Evolutionary conservation across 495 filamentous ascomycete genomes (phyloP), one percentile per base, ranked within the genome.

Genomic region (Penicillium parvum): DNA sequence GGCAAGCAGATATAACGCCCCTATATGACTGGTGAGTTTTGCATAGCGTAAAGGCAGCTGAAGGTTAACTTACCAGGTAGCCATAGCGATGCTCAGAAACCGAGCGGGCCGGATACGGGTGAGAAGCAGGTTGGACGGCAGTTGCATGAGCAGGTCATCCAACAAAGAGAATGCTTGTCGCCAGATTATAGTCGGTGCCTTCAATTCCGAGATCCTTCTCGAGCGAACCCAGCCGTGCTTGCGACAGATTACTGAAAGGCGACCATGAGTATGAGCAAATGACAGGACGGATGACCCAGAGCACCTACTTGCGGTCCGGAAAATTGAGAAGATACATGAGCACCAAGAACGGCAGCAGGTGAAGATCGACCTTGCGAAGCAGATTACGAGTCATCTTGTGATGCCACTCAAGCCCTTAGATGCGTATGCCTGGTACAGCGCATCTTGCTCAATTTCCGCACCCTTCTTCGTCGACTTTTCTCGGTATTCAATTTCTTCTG

Each of bases 311-410:
- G 30, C 86, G 75, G 62, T 90, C 86, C 49, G 90, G 66, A 60
- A 88, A 91, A 55, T 90, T 90, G 53, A 90, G 61, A 48, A 90
- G 81, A 57, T 90, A 88, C 79, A 85, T 84, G 15, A 85, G 21
- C 28, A 83, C 70, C 26, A 85, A 56, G 53, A 79, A 75, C 3
- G 83, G 82, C 40, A 87, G 60, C 1, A 73, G 57, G 35, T 79
- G 62, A 0, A 73, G 38, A 52, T 86, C 84, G 10, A 86, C 80
- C 55, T 83, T 86, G 20, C 75, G 66, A 37, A 74, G 64, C 26
- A 86, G 63, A 45, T 39, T 40, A 1, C 48, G 30, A 28, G 57
- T 63, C 58, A 69, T 65, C 18, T 47, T 39, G 23, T 52, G 57
- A 46, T 74, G 62, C 55, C 59, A 63, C 42, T 65, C 59, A 49